These are phyloP conservation scores for Crataegus laevigata DNA, from an alignment of 306 rosid genomes.

Conservation along the genomic window DNA sequence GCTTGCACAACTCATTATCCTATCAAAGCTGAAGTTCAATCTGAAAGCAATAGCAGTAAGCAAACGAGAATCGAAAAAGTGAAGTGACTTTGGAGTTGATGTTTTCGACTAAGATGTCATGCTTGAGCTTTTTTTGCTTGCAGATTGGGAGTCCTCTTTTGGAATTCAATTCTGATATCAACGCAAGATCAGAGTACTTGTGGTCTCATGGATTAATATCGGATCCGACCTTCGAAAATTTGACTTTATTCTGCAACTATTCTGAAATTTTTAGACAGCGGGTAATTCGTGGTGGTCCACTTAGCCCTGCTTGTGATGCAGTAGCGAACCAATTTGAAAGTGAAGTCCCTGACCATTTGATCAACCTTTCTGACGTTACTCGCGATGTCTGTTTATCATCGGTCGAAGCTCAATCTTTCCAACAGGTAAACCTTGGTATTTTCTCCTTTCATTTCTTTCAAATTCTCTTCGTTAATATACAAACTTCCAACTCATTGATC, in stretches of 20 bases:
- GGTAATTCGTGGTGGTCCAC: not conserved
- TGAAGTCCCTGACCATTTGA: too few relatives aligned
- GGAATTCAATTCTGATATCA: slow-evolving; percentile 54
- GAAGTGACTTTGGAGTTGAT: too few relatives aligned
- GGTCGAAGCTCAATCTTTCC: too few relatives aligned
- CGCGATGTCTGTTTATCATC: too few relatives aligned
- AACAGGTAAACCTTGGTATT: too few relatives aligned
- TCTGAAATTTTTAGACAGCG: slow-evolving; percentile 24
- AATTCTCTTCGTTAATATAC: too few relatives aligned
- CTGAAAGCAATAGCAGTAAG: slow-evolving; percentile 39
- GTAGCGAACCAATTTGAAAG: slow-evolving; percentile 14
- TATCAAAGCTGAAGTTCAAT: slow-evolving; percentile 22
- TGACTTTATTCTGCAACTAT: slow-evolving; percentile 34
- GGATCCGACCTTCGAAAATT: slow-evolving; percentile 35
- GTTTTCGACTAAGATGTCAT: too few relatives aligned
- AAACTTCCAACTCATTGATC: too few relatives aligned
- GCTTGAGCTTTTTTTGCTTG: not conserved
- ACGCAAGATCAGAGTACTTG: slow-evolving; percentile 42
- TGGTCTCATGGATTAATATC: slow-evolving; percentile 73
- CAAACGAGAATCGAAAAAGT: not conserved
- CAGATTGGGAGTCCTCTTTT: slow-evolving; percentile 74
- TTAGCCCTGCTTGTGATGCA: slow-evolving; percentile 23
- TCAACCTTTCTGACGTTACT: too few relatives aligned
- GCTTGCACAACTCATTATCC: slow-evolving; percentile 33
- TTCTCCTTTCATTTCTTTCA: too few relatives aligned